Conservation (phyloP, 2,329 filamentous ascomycete species). For the Ophiostoma piceae region DNA sequence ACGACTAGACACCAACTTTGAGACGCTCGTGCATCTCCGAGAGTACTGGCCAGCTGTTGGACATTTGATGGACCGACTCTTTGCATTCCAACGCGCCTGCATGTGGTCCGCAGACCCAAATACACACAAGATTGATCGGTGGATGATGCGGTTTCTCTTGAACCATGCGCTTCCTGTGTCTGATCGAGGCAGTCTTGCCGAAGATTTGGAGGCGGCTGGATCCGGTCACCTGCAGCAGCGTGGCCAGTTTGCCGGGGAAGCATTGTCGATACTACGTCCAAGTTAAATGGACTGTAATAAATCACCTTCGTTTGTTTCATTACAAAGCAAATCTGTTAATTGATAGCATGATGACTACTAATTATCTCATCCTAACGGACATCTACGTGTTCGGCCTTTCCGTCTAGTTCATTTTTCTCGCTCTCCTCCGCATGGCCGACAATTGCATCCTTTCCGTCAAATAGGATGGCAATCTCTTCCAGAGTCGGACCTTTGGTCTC, state of each 20-base stretch:
- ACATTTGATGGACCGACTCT: conserved; percentile 5
- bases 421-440: neutral
- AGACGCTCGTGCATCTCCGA: neutral
- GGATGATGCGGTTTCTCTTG: neutral
- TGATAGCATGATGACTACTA: too few species aligned
- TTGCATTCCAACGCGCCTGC: conserved; percentile 14
- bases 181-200: conserved; percentile 9
- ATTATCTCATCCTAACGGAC: neutral
- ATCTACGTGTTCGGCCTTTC: neutral
- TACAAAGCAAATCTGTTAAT: too few species aligned
- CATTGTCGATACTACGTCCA: neutral
- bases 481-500: conserved; percentile 24
- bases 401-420: neutral
- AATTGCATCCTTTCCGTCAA: conserved; percentile 27
- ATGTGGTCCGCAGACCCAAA: conserved; percentile 12
- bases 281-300: neutral
- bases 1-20: conserved; percentile 8
- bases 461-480: conserved; percentile 49
- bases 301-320: too few species aligned
- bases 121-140: conserved; percentile 13
- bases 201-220: neutral
- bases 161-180: conserved; percentile 14
- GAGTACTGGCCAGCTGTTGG: conserved; percentile 11
- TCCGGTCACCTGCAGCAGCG: conserved; percentile 9
- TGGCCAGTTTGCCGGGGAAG: conserved; percentile 12